Conservation (phyloP, 2,329 filamentous ascomycete genomes). For the Plectosphaerella sp. region DNA sequence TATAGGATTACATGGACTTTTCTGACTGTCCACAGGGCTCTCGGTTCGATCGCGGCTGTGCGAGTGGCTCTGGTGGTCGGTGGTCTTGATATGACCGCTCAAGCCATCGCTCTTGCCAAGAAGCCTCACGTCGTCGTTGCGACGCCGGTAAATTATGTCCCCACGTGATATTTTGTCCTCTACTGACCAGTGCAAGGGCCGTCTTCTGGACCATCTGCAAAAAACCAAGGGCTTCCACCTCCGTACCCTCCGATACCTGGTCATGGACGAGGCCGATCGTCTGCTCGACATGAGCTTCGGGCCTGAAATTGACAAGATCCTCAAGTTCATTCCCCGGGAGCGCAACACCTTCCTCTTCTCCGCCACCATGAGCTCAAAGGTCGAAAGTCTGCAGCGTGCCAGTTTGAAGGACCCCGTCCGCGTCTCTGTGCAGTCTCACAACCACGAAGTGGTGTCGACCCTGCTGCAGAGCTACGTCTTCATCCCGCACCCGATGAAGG, state of each 20-base stretch:
- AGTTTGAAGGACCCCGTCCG: slow-evolving; percentile 79
- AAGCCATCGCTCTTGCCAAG: slow-evolving; percentile 88
- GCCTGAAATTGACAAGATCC: slow-evolving; percentile 85
- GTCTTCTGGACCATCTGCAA: slow-evolving; percentile 72
- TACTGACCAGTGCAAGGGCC: slow-evolving; percentile 3
- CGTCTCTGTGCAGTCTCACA: slow-evolving; percentile 62
- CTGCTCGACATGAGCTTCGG: slow-evolving; percentile 93
- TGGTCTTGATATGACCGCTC: slow-evolving; percentile 92
- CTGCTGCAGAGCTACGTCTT: slow-evolving; percentile 84
- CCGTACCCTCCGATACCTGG: slow-evolving; percentile 75
- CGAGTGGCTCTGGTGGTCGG: slow-evolving; percentile 83
- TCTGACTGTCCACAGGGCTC: not conserved
- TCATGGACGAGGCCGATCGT: slow-evolving; percentile 95
- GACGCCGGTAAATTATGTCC: slow-evolving; percentile 57
- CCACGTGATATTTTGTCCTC: not conserved
- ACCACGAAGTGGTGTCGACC: slow-evolving; percentile 88
- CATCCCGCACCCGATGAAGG: slow-evolving; percentile 81
- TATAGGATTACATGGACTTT: not conserved
- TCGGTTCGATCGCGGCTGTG: slow-evolving; percentile 41
- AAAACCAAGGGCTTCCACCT: slow-evolving; percentile 96
- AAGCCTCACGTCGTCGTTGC: slow-evolving; percentile 93
- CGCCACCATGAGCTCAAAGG: slow-evolving; percentile 89
- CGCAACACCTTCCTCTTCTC: slow-evolving; percentile 53
- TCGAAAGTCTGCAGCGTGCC: slow-evolving; percentile 87
- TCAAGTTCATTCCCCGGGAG: slow-evolving; percentile 73